A percentile compares a stretch with the other conserved stretches of the same genome.
These are phyloP conservation scores for Corinectria fuckeliana DNA, from an alignment of 2,329 filamentous ascomycete genomes.

Conservation along the genomic window DNA sequence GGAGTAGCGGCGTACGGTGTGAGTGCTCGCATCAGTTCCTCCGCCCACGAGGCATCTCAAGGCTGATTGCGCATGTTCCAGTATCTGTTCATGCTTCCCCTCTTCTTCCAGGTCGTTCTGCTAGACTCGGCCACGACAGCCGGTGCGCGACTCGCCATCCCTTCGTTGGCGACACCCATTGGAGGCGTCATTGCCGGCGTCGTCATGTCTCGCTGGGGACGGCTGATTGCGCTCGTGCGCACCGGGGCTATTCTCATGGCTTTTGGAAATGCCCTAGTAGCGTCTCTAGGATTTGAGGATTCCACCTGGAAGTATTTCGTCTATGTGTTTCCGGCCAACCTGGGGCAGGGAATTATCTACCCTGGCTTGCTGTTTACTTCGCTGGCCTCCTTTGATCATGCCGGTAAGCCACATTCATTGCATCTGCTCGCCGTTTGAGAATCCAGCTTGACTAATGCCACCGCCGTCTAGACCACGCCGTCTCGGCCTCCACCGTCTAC, in stretches of 20 bases:
- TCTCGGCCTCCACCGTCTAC: conserved; percentile 68
- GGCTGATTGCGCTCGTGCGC: conserved; percentile 58
- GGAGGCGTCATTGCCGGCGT: conserved; percentile 63
- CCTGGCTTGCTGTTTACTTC: conserved; percentile 67
- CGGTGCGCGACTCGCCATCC: conserved; percentile 68
- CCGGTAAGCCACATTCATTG: conserved; percentile 48
- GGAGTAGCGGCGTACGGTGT: conserved; percentile 69
- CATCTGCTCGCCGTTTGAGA: neutral
- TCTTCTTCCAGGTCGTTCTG: conserved; percentile 74
- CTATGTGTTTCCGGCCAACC: conserved; percentile 63
- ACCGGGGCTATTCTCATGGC: conserved; percentile 58
- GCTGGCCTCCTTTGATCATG: conserved; percentile 67
- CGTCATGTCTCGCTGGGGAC: conserved; percentile 63
- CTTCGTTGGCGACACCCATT: conserved; percentile 65
- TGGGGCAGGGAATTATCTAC: conserved; percentile 66
- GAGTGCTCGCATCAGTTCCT: conserved; percentile 36
- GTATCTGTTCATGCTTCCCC: conserved; percentile 72
- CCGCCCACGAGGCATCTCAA: neutral
- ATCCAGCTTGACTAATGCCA: neutral
- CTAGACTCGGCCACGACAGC: conserved; percentile 68
- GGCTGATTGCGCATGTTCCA: conserved; percentile 36
- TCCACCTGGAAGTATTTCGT: conserved; percentile 61
- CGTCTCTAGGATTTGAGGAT: conserved; percentile 56
- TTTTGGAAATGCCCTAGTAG: conserved; percentile 59
- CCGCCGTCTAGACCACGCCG: conserved; percentile 60